Conservation (phyloP, 805 yeast species). For the Schwanniomyces polymorphus region DNA sequence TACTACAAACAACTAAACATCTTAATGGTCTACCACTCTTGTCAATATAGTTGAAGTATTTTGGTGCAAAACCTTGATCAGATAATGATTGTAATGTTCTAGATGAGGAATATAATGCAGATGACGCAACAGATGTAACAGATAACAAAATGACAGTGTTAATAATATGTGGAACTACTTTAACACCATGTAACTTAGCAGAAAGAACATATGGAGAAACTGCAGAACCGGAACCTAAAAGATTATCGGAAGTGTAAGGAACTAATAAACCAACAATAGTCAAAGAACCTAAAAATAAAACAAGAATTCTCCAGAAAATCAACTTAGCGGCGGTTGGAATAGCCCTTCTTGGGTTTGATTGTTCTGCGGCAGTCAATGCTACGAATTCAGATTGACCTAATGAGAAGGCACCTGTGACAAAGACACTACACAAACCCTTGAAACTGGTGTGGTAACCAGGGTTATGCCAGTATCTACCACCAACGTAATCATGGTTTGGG, state of each 20-base stretch:
- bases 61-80: constrained; percentile 43
- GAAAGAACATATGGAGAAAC: constrained; percentile 46
- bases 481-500: constrained; percentile 29
- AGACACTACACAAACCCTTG: constrained; percentile 29
- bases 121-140: constrained; percentile 43
- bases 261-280: constrained; percentile 40
- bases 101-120: constrained; percentile 43
- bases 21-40: constrained; percentile 42
- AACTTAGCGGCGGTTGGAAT: constrained; percentile 43
- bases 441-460: constrained; percentile 29
- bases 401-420: constrained; percentile 32
- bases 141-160: constrained; percentile 41
- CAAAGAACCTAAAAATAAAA: constrained; percentile 41
- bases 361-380: constrained; percentile 29
- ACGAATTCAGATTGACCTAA: constrained; percentile 35
- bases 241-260: constrained; percentile 29
- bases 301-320: constrained; percentile 36
- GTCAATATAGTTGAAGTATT: constrained; percentile 39
- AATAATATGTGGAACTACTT: constrained; percentile 40
- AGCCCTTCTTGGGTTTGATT: constrained; percentile 28
- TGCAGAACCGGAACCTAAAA: constrained; percentile 35
- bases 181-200: constrained; percentile 38
- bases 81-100: constrained; percentile 43
- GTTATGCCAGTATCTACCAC: constrained; percentile 31
- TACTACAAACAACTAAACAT: constrained; percentile 32